These are phyloP conservation scores for Schrenkiella parvula DNA, from an alignment of 345 rosid genomes.

Conservation along the genomic window DNA sequence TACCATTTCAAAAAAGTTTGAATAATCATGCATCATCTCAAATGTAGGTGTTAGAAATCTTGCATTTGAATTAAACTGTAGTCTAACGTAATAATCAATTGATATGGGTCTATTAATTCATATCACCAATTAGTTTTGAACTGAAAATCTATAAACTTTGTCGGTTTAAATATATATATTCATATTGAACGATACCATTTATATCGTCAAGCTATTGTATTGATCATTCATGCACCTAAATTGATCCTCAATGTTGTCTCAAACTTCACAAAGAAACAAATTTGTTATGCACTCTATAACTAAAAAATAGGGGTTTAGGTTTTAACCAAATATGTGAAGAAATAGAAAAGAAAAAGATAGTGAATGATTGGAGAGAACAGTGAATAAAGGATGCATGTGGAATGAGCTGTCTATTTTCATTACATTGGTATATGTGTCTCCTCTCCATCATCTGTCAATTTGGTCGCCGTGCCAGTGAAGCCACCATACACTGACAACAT, in stretches of 20 bases:
- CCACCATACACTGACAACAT: conserved; percentile 31
- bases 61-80: neutral
- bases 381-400: conserved; percentile 47
- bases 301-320: neutral
- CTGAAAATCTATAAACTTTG: neutral
- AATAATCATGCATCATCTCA: no score
- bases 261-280: neutral
- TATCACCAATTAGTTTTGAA: neutral
- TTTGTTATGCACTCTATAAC: neutral
- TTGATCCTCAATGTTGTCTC: neutral
- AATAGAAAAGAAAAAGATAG: conserved; percentile 23
- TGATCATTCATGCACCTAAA: conserved; percentile 15
- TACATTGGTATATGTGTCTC: conserved; percentile 32
- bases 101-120: neutral
- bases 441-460: conserved; percentile 25
- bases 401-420: conserved; percentile 53
- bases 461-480: conserved; percentile 32
- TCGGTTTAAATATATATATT: neutral
- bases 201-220: neutral
- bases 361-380: conserved; percentile 33
- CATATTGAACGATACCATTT: neutral
- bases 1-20: no score
- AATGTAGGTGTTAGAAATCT: neutral
- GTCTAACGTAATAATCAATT: neutral
- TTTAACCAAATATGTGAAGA: neutral